Evolutionary conservation across 768 basidiomycete species (phyloP).

Genomic region (Mycena venus): DNA sequence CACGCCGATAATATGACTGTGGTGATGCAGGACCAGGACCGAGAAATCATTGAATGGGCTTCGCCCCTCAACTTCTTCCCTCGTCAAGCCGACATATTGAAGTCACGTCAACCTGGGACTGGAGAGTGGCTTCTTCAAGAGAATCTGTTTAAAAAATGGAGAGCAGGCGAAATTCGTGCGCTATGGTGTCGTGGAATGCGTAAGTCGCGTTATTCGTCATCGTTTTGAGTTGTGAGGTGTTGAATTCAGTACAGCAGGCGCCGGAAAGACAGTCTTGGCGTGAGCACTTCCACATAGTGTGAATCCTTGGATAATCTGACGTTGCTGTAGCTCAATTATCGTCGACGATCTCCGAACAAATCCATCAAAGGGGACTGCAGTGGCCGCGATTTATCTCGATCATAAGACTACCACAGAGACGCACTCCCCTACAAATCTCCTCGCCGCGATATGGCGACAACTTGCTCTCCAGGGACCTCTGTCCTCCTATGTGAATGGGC

Average conservation of each 20-base stretch:
- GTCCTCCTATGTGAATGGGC: neutral
- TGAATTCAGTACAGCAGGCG: neutral
- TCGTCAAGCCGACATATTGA: neutral
- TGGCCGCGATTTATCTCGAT: neutral
- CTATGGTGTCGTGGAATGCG: neutral
- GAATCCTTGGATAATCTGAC: neutral
- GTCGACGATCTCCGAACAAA: neutral
- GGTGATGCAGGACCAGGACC: neutral
- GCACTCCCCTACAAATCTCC: neutral
- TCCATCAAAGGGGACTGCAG: neutral
- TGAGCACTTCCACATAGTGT: too few relatives aligned
- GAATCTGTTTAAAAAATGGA: neutral
- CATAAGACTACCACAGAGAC: neutral
- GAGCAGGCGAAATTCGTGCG: too few relatives aligned
- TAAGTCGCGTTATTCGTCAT: neutral
- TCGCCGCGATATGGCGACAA: conserved; percentile 8
- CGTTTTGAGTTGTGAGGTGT: neutral
- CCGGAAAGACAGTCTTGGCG: neutral
- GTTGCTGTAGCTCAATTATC: neutral
- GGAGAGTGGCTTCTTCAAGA: conserved; percentile 1
- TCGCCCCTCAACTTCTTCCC: conserved; percentile 10
- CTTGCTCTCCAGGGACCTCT: neutral
- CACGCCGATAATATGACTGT: neutral
- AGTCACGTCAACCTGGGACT: neutral
- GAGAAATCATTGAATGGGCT: too few relatives aligned